These are phyloP conservation scores for Aegilops speltoides DNA, from an alignment of 176 grass and related monocot genomes.

Conservation along the genomic window DNA sequence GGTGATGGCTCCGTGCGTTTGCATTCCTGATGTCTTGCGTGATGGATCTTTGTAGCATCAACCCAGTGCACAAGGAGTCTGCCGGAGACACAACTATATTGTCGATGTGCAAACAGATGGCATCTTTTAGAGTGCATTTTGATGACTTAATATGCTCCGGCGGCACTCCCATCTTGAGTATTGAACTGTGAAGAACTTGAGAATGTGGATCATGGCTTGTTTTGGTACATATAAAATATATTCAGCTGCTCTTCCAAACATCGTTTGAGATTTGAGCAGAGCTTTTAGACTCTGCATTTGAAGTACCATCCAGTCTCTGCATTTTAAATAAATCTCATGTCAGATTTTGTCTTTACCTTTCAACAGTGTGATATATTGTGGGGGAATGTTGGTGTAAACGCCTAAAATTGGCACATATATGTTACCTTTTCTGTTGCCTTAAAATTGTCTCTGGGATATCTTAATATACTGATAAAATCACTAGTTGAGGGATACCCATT, in stretches of 20 bases:
- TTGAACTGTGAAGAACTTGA: neutral
- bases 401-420: conserved; percentile 3
- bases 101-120: neutral
- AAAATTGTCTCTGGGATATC: neutral
- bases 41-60: conserved; percentile 4
- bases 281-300: neutral
- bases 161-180: neutral
- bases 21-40: neutral
- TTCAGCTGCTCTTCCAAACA: neutral
- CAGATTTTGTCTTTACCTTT: neutral
- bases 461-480: neutral
- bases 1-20: neutral
- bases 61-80: neutral
- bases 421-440: neutral
- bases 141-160: neutral
- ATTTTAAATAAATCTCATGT: neutral
- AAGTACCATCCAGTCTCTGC: neutral
- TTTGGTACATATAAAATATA: neutral
- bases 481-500: too few species aligned
- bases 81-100: neutral
- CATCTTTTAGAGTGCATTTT: neutral
- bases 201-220: neutral
- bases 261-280: neutral
- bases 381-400: neutral
- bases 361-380: neutral